A percentile compares a stretch with the other conserved stretches of the same genome.
These are phyloP conservation scores for Xanthoconium purpureum DNA, from an alignment of 768 basidiomycete species.

Conservation along the genomic window DNA sequence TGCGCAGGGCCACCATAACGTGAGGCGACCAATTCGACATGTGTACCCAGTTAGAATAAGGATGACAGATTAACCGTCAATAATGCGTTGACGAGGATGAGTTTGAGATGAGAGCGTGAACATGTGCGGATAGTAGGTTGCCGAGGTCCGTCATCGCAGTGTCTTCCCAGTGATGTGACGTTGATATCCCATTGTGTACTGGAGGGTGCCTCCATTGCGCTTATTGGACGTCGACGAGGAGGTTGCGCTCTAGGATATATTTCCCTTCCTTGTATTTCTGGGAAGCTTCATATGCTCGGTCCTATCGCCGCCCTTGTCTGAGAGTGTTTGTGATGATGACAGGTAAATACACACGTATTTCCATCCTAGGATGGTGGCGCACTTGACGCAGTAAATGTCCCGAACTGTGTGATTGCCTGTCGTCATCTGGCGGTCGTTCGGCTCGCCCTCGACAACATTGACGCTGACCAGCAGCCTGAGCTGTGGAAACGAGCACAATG, in stretches of 20 bases:
- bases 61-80: slow-evolving; percentile 23
- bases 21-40: slow-evolving; percentile 10
- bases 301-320: slow-evolving; percentile 46
- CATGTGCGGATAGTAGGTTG: slow-evolving; percentile 5
- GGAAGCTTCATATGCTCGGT: slow-evolving; percentile 81
- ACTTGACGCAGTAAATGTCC: slow-evolving; percentile 93
- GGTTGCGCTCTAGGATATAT: slow-evolving; percentile 93
- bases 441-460: slow-evolving; percentile 86
- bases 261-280: slow-evolving; percentile 99
- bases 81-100: slow-evolving; percentile 13
- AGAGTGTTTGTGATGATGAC: neutral
- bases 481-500: slow-evolving; percentile 6
- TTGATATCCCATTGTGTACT: slow-evolving; percentile 7
- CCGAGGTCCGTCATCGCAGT: slow-evolving; percentile 17
- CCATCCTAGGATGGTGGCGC: slow-evolving; percentile 86
- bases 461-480: slow-evolving; percentile 51
- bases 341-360: slow-evolving; percentile 71
- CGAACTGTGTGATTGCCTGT: slow-evolving; percentile 96
- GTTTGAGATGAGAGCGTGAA: slow-evolving; percentile 16
- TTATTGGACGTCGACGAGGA: slow-evolving; percentile 84
- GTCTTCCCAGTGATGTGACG: slow-evolving; percentile 6
- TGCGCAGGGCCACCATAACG: neutral
- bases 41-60: slow-evolving; percentile 25
- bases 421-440: slow-evolving; percentile 92
- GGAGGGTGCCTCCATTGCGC: slow-evolving; percentile 6